Base-by-base conservation (phyloP, 192 early-diverging fungal genomes). In the Entomortierella lignicola region DNA sequence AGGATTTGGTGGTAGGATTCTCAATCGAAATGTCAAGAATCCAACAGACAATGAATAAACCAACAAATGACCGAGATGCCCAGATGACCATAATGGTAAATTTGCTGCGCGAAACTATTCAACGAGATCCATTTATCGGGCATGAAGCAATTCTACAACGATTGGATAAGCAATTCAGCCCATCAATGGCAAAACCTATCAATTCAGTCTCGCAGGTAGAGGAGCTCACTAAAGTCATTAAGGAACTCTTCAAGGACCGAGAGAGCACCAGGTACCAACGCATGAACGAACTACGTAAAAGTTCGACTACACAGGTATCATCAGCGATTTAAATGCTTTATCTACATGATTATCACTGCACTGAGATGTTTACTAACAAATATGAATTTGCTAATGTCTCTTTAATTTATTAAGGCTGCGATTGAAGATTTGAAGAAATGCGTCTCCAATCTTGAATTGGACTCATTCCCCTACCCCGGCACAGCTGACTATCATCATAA, bases 401-500 rank as follows among this genome's bases (percentile, higher is more conserved):
- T 47, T 3, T 47, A 47, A 47, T 15, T 20, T 47, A 47, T 15
- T 8, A 69, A 87, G 84, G 71, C 61, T 50, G 74, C 85, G 15
- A 69, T 87, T 4, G 65, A 77, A 30, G 86, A 87, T 59, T 63
- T 87, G 51, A 85, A 84, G 50, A 85, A 87, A 63, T 85, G 82
- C 44, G 69, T 70, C 4, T 66, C 81, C n/a, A 82, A 85, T 47
- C 69, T 87, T 8, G 77, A 82, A 32, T 37, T 73, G 25, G 74
- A 83, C n/a, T 83, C 83, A 31, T 92, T 92, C 67, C 69, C 81
- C 23, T 80, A 66, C 26, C 64, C 73, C 5, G 72, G 80, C 34
- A 86, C 71, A 17, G 87, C 86, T 51, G 86, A 91, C 31, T 81
- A 81, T 42, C 89, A 88, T 81, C 81, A 85, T 41, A 82, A 65